Base-by-base conservation (phyloP, 2,329 filamentous ascomycete genomes). In the Xylaria sp. region DNA sequence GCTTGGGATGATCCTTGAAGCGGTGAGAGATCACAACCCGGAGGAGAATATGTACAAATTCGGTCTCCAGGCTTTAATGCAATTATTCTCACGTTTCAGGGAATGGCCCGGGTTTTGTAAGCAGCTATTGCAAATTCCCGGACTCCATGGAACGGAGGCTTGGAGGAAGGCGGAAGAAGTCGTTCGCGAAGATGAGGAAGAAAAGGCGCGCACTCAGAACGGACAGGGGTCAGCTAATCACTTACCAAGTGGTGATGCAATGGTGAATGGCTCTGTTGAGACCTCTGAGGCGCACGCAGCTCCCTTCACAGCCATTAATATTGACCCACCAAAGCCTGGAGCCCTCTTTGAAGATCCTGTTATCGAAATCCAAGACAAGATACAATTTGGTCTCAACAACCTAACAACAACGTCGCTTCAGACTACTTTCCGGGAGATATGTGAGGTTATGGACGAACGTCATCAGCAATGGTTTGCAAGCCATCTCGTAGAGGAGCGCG, bases 31-130 rank as follows among this genome's bases (percentile, higher is more conserved):
- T 66, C 92, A 95, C 71, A 80, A 85, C 31, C 87, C 90, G 0
- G 90, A 96, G 31, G 88, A 93, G 63, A 88, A 92, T 1, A 98
- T 99, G 95, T 98, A 95, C 81, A 97, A 97, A 71, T 99, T 99
- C 73, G 95, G 96, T 10, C 84, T 99, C 11, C 95, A 99, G 74
- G 95, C 95, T 15, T 84, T 99, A 62, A 89, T 97, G 74, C 93
- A 98, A 75, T 85, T 98, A 55, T 88, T 92, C 57, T 84, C 87
- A 38, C 87, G 95, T 40, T 87, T 99, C 49, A 84, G 87, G 4
- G 95, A 99, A 73, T 99, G 95, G 95, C 92, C 93, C n/a, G 91
- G 91, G 1, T 96, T 97, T 71, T 98, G 94, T 75, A 89, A 90
- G 63, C 87, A 95, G 64, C 84, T 99, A 5, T 78, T 96, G 21